phyloP scores from a whole-genome alignment of 345 rosid species.

The Ceriops tagal region DNA sequence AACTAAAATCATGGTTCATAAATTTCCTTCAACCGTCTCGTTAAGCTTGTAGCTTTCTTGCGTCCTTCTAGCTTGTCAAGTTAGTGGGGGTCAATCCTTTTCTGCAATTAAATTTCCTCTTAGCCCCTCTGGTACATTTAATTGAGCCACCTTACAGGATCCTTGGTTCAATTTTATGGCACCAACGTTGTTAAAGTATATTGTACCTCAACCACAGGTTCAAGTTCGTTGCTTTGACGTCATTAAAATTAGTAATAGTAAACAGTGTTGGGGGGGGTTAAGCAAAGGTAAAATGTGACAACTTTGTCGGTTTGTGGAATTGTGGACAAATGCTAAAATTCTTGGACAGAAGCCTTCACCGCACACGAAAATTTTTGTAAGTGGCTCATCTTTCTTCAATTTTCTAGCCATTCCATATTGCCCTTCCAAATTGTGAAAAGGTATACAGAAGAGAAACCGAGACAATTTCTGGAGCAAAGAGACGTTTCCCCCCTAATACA shows the following conservation, averaged over 20 bases:
- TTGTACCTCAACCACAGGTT: conserved; percentile 34
- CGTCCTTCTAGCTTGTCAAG: background rate
- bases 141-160: conserved; percentile 4
- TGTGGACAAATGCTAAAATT: conserved; percentile 16
- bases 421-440: conserved; percentile 46
- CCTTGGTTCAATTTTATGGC: conserved; percentile 1
- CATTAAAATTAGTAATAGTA: background rate
- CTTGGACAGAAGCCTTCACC: conserved; percentile 5
- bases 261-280: background rate
- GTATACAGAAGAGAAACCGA: conserved; percentile 29
- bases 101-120: background rate
- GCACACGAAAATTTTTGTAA: conserved; percentile 12
- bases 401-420: background rate
- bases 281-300: conserved; percentile 8
- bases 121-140: background rate
- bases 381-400: background rate
- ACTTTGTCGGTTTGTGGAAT: conserved; percentile 24
- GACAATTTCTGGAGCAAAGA: conserved; percentile 12
- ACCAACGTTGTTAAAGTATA: background rate
- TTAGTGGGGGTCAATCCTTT: conserved; percentile 10
- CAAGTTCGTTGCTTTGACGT: background rate
- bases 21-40: conserved; percentile 23
- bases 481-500: conserved; percentile 6
- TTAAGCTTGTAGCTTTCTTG: conserved; percentile 26
- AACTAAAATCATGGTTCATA: conserved; percentile 22